Evolutionary conservation across 106 monocot species (phyloP).

Genomic region (Xerophyta viscosa): DNA sequence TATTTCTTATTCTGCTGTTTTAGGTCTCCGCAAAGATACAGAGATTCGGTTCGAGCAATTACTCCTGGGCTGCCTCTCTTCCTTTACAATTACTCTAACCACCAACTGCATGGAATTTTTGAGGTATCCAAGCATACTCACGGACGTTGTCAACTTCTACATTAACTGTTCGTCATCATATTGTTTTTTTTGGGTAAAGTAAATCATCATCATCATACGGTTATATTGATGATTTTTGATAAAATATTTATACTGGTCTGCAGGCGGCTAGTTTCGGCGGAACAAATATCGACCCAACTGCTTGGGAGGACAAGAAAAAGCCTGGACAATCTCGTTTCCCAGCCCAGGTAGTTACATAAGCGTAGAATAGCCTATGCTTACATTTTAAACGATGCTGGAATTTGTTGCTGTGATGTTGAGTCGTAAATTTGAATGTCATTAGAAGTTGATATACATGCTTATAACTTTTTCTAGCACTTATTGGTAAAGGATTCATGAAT

Average conservation of each 20-base stretch:
- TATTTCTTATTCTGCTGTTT: background rate
- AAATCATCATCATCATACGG: too few relatives aligned
- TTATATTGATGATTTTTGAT: background rate
- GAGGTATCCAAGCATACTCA: slow-evolving; percentile 29
- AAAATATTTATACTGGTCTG: background rate
- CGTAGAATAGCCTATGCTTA: too few relatives aligned
- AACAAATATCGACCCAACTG: slow-evolving; percentile 83
- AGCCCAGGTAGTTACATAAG: slow-evolving; percentile 53
- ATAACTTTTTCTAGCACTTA: too few relatives aligned
- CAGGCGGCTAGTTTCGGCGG: slow-evolving; percentile 98
- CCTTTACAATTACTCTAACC: slow-evolving; percentile 94
- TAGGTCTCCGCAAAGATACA: slow-evolving; percentile 91
- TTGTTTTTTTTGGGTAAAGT: too few relatives aligned
- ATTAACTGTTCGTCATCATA: too few relatives aligned
- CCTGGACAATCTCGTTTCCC: slow-evolving; percentile 93
- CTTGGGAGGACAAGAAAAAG: slow-evolving; percentile 97
- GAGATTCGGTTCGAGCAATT: slow-evolving; percentile 85
- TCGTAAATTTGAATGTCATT: too few relatives aligned
- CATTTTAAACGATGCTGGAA: too few relatives aligned
- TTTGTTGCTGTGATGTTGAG: too few relatives aligned
- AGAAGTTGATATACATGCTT: too few relatives aligned
- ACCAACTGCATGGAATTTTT: slow-evolving; percentile 89
- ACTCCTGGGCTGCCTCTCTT: slow-evolving; percentile 94
- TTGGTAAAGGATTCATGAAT: too few relatives aligned
- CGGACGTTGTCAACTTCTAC: background rate